Conservation (phyloP, 2,329 filamentous ascomycete genomes). For the Xylariaceae sp. region DNA sequence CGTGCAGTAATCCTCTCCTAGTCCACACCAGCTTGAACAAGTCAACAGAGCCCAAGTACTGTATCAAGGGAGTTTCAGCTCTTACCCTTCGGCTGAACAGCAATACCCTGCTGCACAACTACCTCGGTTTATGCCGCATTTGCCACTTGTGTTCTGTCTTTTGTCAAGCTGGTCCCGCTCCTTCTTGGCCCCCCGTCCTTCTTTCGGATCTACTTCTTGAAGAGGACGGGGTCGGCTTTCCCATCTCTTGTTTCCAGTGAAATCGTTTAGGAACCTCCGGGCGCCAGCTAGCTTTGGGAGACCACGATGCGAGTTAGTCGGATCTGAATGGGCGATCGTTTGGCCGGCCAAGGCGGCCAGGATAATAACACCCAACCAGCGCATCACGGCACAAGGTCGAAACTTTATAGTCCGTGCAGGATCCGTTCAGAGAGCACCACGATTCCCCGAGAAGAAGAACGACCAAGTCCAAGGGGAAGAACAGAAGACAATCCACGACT, state of each 20-base stretch:
- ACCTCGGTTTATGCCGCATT: constrained; percentile 21
- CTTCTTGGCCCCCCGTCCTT: constrained; percentile 6
- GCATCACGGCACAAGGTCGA: constrained; percentile 16
- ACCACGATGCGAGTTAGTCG: constrained; percentile 10
- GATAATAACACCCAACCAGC: constrained; percentile 13
- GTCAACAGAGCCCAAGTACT: constrained; percentile 10
- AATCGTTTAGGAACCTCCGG: constrained; percentile 22
- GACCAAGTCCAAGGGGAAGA: too few relatives aligned
- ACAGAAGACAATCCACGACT: too few relatives aligned
- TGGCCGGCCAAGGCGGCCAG: constrained; percentile 22
- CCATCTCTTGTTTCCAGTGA: constrained; percentile 20
- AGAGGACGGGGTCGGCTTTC: constrained; percentile 7
- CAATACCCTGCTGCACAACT: constrained; percentile 25
- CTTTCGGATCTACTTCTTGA: constrained; percentile 5
- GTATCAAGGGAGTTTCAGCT: background rate
- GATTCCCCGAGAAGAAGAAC: too few relatives aligned
- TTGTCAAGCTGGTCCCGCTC: constrained; percentile 13
- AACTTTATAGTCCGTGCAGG: constrained; percentile 1
- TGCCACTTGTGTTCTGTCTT: constrained; percentile 21
- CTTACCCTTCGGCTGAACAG: constrained; percentile 28
- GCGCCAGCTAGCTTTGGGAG: constrained; percentile 23
- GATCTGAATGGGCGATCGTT: constrained; percentile 20
- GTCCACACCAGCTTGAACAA: constrained; percentile 23
- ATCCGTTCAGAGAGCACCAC: constrained; percentile 2
- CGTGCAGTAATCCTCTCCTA: constrained; percentile 21